Conservation (phyloP, 495 filamentous ascomycete species). For the Penicillium taxi region DNA sequence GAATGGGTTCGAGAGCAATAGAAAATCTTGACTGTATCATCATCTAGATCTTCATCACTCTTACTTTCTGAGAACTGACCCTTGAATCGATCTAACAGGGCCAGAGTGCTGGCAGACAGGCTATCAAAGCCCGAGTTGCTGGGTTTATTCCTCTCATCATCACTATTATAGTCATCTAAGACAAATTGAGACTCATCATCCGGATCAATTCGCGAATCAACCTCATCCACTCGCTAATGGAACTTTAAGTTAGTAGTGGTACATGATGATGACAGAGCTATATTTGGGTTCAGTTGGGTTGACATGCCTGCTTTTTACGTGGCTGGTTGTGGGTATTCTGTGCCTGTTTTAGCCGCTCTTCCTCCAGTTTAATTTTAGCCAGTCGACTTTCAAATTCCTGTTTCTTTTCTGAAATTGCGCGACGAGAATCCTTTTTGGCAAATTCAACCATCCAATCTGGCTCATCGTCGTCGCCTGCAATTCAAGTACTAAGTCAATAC, state of each 20-base stretch:
- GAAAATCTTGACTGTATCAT: conserved; percentile 68
- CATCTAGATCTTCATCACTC: conserved; percentile 43
- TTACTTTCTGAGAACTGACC: conserved; percentile 30
- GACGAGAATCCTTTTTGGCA: conserved; percentile 55
- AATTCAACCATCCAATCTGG: conserved; percentile 86
- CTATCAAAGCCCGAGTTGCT: conserved; percentile 21
- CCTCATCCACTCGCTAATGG: conserved; percentile 28
- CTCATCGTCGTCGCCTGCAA: conserved; percentile 58
- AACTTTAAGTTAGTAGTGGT: too few species aligned
- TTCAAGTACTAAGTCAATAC: neutral
- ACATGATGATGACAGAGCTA: too few species aligned
- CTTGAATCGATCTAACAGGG: conserved; percentile 33
- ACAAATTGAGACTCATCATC: conserved; percentile 67
- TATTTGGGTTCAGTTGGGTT: too few species aligned
- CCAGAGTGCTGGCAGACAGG: conserved; percentile 37
- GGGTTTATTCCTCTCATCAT: conserved; percentile 34
- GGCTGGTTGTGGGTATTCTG: conserved; percentile 38
- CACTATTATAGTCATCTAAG: conserved; percentile 74
- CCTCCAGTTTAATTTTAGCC: conserved; percentile 57
- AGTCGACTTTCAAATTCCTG: conserved; percentile 65
- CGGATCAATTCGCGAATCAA: conserved; percentile 18
- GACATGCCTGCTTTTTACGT: conserved; percentile 43
- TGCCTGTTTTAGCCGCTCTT: conserved; percentile 50
- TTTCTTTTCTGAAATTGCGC: conserved; percentile 56
- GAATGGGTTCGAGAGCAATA: conserved; percentile 95